A percentile compares a stretch with the other conserved stretches of the same genome.
Conservation (phyloP, 1,139 yeast species). For the Scheffersomyces stambukii region DNA sequence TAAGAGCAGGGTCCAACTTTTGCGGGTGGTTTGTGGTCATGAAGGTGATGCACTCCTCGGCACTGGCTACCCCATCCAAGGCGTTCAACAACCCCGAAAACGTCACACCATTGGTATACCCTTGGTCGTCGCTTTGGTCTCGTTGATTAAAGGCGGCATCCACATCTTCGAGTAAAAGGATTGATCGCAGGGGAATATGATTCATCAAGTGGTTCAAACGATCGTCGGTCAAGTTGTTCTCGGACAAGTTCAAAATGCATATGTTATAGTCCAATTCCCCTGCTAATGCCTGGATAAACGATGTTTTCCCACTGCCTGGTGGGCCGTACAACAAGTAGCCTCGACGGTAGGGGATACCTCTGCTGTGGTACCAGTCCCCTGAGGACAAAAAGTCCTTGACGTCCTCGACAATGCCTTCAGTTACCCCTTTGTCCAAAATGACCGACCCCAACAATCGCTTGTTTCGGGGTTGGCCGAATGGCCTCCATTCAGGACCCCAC, state of each 20-base stretch:
- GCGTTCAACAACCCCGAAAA: slow-evolving; percentile 93
- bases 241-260: slow-evolving; percentile 87
- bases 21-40: slow-evolving; percentile 99
- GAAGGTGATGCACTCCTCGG: slow-evolving; percentile 92
- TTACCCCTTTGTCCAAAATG: slow-evolving; percentile 71
- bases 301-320: slow-evolving; percentile 96
- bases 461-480: slow-evolving; percentile 93
- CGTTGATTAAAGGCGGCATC: slow-evolving; percentile 94
- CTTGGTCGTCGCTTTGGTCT: slow-evolving; percentile 71
- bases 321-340: slow-evolving; percentile 96
- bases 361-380: slow-evolving; percentile 88
- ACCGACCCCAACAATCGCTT: slow-evolving; percentile 85
- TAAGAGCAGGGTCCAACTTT: slow-evolving; percentile 74
- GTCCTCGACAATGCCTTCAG: slow-evolving; percentile 62
- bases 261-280: slow-evolving; percentile 95
- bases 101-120: slow-evolving; percentile 80
- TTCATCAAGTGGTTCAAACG: slow-evolving; percentile 92
- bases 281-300: slow-evolving; percentile 93
- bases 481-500: slow-evolving; percentile 99
- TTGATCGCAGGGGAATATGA: slow-evolving; percentile 87
- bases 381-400: slow-evolving; percentile 74
- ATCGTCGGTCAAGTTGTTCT: slow-evolving; percentile 89
- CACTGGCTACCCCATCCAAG: slow-evolving; percentile 96
- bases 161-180: slow-evolving; percentile 81
- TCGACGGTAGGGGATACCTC: slow-evolving; percentile 96